These are phyloP conservation scores for Cryptococcus depauperatus DNA, from an alignment of 1,284 basidiomycete species.

Conservation along the genomic window DNA sequence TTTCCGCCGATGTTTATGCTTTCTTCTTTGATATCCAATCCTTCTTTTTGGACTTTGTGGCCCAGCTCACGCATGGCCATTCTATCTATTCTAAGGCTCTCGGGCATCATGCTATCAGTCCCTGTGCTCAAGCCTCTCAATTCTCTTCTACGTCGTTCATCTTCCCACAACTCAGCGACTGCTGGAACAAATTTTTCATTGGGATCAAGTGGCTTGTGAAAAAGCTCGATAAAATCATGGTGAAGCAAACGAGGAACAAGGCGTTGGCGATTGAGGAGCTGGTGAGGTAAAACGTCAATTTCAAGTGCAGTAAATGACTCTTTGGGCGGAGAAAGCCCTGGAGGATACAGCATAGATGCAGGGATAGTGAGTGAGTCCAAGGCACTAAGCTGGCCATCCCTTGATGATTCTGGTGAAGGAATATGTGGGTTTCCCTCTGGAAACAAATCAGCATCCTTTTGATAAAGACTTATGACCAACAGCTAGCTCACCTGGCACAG, in stretches of 20 bases:
- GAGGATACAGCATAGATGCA: conserved; percentile 29
- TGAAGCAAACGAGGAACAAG: conserved; percentile 65
- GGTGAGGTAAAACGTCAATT: conserved; percentile 69
- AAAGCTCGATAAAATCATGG: conserved; percentile 60
- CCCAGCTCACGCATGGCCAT: conserved; percentile 37
- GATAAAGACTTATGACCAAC: no score
- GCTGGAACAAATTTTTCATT: conserved; percentile 74
- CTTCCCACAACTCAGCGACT: conserved; percentile 90
- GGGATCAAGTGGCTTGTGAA: conserved; percentile 47
- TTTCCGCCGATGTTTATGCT: conserved; percentile 39
- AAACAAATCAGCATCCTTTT: not conserved
- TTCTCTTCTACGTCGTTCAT: conserved; percentile 66
- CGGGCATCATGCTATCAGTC: conserved; percentile 39
- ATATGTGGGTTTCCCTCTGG: conserved; percentile 34
- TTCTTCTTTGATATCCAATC: conserved; percentile 10
- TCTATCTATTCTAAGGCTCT: conserved; percentile 36
- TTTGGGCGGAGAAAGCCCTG: conserved; percentile 51
- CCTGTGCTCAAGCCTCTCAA: conserved; percentile 50
- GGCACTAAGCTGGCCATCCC: conserved; percentile 11
- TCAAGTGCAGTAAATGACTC: conserved; percentile 70
- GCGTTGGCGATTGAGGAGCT: conserved; percentile 73
- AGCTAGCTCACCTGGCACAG: conserved; percentile 45
- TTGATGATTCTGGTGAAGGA: conserved; percentile 13
- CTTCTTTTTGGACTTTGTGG: conserved; percentile 19
- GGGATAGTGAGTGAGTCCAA: conserved; percentile 33